Evolutionary conservation across 257 asterid genomes (phyloP), one percentile per base, ranked within the genome.

Genomic region (Salvia hispanica): DNA sequence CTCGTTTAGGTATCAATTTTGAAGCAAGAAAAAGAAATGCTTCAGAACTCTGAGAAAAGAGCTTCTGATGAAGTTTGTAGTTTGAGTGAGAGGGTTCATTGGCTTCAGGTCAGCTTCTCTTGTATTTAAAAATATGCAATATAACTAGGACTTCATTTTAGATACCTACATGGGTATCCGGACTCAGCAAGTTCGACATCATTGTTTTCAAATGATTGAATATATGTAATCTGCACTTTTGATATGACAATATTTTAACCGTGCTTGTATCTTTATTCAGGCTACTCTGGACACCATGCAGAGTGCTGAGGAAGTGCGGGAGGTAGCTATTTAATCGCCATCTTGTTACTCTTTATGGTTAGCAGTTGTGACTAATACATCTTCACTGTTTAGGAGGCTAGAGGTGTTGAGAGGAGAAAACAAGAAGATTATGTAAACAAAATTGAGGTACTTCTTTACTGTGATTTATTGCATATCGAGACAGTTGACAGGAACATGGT

Each of bases 221-320:
- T 21, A 0, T 21, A 21, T 21, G 25, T 21, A 21, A 0, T 21
- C 25, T 21, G 25, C 25, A 21, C 25, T 21, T 21, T 21, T 21
- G 25, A 21, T 21, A 21, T 21, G 25, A 21, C 25, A 21, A 21
- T 21, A 54, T 63, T 65, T 44, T 59, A 48, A 40, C 48, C 57
- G 14, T 21, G 12, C 37, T 57, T 53, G n/a, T 66, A 69, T 57
- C 62, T 58, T 44, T 77, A 14, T 79, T 25, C 78, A 93, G 99
- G 97, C 86, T 72, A 84, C 81, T 81, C 83, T 88, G 78, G 97
- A 90, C 73, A 88, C 95, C 64, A 78, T 90, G 44, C 94, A 88
- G 70, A 78, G 95, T 77, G 79, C 97, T 2, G 95, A 90, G 76
- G 96, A 88, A 70, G 92, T 80, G 71, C 94, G 90, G 2, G 96